Base-by-base conservation (phyloP, 441 rosid species). In the Adansonia grandidieri region DNA sequence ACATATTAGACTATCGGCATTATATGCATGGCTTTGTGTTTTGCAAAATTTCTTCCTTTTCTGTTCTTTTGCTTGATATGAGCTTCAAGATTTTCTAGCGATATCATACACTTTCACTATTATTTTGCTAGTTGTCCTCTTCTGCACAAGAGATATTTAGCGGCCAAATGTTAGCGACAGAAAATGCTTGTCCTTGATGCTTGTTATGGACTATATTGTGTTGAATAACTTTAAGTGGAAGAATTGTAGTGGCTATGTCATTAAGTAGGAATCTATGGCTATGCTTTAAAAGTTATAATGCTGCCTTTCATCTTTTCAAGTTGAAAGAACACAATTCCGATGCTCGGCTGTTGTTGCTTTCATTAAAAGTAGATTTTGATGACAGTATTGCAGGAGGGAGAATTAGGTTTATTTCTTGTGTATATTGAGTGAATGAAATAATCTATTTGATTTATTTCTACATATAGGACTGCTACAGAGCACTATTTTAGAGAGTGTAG, bases 401-500 rank as follows among this genome's bases (percentile, higher is more conserved):
- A 45, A 9, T 68, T 19, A 19, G 53, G 17, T 45, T 68, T 45
- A 19, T 50, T 48, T 51, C 32, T 70, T 50, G 20, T 48, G 42
- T 70, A 13, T 50, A 22, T 20, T 14, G 20, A 70, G 57, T 66
- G 32, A 50, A 48, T 70, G 44, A 50, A 50, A 24, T 22, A 13
- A 47, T 37, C n/a, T 40, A 56, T 73, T 54, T 40, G 47, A 20
- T 28, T 69, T 45, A 13, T 69, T 47, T 77, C 71, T 32, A 51
- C 80, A 72, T 87, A 74, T 80, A 96, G 98, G 99, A 68, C 87
- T 94, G 50, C 80, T 96, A 86, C 99, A 96, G 83, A 91, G 98
- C 87, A 96, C 98, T 47, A 93, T 96, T 81, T 83, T 96, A 82
- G 99, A 94, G 93, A 94, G 96, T n/a, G 91, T 93, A 37, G 98